Evolutionary conservation across 1,284 basidiomycete genomes (phyloP), one percentile per base, ranked within the genome.

Genomic region (Papiliotrema laurentii): DNA sequence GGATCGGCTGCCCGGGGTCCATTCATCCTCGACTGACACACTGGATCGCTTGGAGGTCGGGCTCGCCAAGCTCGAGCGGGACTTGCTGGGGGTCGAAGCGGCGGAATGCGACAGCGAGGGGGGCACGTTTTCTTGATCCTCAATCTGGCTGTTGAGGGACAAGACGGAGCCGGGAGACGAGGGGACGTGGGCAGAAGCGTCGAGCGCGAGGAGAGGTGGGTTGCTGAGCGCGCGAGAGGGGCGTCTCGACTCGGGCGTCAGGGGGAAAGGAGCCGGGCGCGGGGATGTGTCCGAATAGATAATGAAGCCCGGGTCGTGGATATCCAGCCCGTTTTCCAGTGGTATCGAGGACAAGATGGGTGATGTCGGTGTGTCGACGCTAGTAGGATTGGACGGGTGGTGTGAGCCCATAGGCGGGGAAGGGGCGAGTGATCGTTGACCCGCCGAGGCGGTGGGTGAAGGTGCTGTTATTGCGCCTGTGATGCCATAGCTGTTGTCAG

Each of bases 51-150:
- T 50, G 26, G 56, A 49, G 16, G 47, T 41, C 21, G 26, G 49
- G 27, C 6, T 43, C 21, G 22, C 21, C 13, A 11, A 14, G 22
- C 16, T 6, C 19, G 40, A 43, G 10, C 25, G n/a, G 2, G 39
- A 46, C 31, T 47, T 54, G 22, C 24, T 27, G 14, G 47, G 43
- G 2, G 51, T 53, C 7, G 47, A 35, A 22, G 52, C 31, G 9
- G 43, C 27, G 21, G 45, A 52, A 11, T 18, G 11, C 9, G 34
- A 37, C 13, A 38, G 36, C n/a, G 42, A 24, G 14, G 62, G 62
- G 5, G 57, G 55, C 24, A 64, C 59, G 47, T 64, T 64, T 43
- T 64, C 63, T 53, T 61, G 63, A 45, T 64, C 50, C 11, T 63
- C 58, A 38, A 22, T 26, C 22, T 33, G 40, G 19, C 22, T 40